phyloP scores from a whole-genome alignment of 2,329 filamentous ascomycete species.

The Colletotrichum lindemuthianum region DNA sequence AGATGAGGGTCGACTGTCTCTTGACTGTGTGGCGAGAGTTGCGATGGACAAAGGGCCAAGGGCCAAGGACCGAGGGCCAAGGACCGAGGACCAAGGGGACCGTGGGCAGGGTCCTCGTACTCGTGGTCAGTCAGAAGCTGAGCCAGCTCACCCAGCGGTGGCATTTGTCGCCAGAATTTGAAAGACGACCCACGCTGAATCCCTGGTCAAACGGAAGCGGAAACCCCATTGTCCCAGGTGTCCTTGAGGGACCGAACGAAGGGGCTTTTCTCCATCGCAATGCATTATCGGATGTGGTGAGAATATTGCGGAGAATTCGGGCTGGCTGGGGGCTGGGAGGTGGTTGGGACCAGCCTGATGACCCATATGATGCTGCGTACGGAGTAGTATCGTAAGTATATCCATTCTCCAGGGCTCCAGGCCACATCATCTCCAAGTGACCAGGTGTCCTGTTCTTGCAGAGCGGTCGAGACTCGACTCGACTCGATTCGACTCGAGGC shows the following conservation, averaged over 20 bases:
- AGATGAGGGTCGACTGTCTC: neutral
- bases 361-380: too few relatives aligned
- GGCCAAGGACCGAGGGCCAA: too few relatives aligned
- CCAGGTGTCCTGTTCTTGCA: neutral
- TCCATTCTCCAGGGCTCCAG: neutral
- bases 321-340: neutral
- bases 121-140: too few relatives aligned
- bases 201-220: neutral
- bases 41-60: too few relatives aligned
- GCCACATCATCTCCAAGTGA: neutral
- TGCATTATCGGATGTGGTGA: neutral
- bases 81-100: too few relatives aligned
- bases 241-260: constrained; percentile 9
- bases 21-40: too few relatives aligned
- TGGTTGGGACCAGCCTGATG: neutral
- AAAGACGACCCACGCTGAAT: neutral
- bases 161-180: too few relatives aligned
- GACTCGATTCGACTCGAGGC: too few relatives aligned
- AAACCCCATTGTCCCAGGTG: constrained; percentile 20
- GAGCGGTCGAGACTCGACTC: neutral
- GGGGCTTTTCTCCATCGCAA: constrained; percentile 10
- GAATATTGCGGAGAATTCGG: constrained; percentile 10
- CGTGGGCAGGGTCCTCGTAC: too few relatives aligned
- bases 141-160: too few relatives aligned
- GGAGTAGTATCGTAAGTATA: neutral